Conservation (phyloP, 192 early-diverging fungal species). For the Coemansia sp. region DNA sequence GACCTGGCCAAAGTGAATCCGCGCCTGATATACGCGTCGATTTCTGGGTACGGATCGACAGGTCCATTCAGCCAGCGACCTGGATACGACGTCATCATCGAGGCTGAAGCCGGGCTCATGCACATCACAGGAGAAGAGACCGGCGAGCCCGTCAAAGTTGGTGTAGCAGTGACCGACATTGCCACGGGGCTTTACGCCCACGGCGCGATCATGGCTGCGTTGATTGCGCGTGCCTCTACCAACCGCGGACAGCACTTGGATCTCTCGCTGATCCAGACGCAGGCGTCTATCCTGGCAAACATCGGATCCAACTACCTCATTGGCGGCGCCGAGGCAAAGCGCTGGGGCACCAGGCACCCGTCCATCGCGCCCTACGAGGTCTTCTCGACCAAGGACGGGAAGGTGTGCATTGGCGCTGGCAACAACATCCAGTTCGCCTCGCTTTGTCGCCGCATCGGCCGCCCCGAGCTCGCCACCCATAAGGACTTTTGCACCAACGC, state of each 20-base stretch:
- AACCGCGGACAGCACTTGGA: conserved; percentile 84
- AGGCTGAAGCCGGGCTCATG: conserved; percentile 93
- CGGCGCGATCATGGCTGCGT: conserved; percentile 86
- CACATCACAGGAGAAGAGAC: conserved; percentile 89
- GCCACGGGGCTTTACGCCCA: conserved; percentile 84
- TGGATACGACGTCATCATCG: conserved; percentile 90
- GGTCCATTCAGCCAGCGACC: conserved; percentile 79
- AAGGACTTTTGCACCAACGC: conserved; percentile 66
- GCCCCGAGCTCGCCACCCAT: conserved; percentile 53
- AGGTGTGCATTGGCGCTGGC: conserved; percentile 87
- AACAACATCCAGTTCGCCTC: conserved; percentile 83
- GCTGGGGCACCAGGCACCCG: conserved; percentile 87
- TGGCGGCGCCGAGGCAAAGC: conserved; percentile 71
- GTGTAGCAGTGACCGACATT: conserved; percentile 91
- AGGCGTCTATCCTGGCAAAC: conserved; percentile 86
- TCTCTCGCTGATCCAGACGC: conserved; percentile 83
- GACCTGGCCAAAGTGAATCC: conserved; percentile 69
- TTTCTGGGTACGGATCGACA: conserved; percentile 81
- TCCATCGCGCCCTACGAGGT: conserved; percentile 94
- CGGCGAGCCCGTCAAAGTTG: conserved; percentile 88
- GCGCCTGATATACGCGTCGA: conserved; percentile 82
- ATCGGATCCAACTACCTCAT: conserved; percentile 87
- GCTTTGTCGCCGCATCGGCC: conserved; percentile 60
- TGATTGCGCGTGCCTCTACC: conserved; percentile 66
- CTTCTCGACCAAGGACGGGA: conserved; percentile 73